Evolutionary conservation across 2,329 filamentous ascomycete genomes (phyloP).

Genomic region (Exophiala mesophila): DNA sequence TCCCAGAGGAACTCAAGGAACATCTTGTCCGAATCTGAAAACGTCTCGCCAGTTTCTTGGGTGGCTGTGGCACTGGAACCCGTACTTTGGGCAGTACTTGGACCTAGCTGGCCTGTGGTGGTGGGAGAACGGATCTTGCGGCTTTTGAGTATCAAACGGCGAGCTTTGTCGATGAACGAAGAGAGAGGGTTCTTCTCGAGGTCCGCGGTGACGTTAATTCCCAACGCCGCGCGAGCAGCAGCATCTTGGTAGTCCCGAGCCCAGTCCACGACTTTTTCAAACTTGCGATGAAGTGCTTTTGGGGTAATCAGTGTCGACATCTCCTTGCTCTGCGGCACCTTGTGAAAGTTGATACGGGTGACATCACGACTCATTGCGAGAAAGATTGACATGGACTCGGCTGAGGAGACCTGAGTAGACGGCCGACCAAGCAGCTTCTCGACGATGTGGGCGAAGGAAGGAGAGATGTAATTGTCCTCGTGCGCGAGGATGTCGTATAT

Average conservation of each 20-base stretch:
- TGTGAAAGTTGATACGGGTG: conserved; percentile 6
- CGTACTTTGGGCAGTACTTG: conserved; percentile 32
- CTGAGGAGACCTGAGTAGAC: conserved; percentile 32
- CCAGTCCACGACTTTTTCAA: conserved; percentile 52
- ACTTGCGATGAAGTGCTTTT: conserved; percentile 43
- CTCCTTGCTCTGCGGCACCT: not conserved
- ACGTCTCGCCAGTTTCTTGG: conserved; percentile 36
- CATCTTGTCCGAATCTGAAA: conserved; percentile 46
- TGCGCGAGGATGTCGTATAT: conserved; percentile 38
- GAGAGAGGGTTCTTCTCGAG: conserved; percentile 36
- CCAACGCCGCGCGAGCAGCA: conserved; percentile 34
- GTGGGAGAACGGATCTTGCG: conserved; percentile 40
- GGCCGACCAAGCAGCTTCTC: conserved; percentile 32
- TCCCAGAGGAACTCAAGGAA: conserved; percentile 43
- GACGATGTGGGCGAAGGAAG: conserved; percentile 37
- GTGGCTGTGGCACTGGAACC: conserved; percentile 10
- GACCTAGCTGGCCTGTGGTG: conserved; percentile 38
- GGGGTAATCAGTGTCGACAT: conserved; percentile 34
- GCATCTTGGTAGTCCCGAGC: conserved; percentile 53
- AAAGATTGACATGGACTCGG: conserved; percentile 12
- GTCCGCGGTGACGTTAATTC: conserved; percentile 24
- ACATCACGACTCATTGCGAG: conserved; percentile 7
- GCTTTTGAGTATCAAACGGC: conserved; percentile 38
- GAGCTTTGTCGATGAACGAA: conserved; percentile 42
- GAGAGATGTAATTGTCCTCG: conserved; percentile 31